Evolutionary conservation across 768 basidiomycete genomes (phyloP).

Genomic region (Auricularia sp.): DNA sequence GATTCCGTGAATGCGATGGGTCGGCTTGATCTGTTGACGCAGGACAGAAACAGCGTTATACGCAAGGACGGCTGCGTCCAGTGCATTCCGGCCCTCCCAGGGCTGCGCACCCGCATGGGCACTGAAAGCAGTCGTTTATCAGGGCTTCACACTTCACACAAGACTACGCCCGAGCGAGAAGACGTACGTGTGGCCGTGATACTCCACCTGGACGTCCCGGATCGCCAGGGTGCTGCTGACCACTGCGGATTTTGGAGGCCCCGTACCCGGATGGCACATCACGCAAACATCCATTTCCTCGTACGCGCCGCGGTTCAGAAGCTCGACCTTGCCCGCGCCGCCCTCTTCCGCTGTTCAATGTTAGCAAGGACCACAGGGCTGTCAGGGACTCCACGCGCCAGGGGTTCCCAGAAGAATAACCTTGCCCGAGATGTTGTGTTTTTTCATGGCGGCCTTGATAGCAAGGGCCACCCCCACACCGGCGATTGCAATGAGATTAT

Average conservation of each 20-base stretch:
- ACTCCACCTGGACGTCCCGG: conserved; percentile 59
- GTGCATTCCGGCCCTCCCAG: conserved; percentile 81
- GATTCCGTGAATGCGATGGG: conserved; percentile 69
- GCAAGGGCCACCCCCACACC: conserved; percentile 22
- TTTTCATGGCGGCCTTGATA: conserved; percentile 15
- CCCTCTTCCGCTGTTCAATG: conserved; percentile 82
- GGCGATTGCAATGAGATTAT: conserved; percentile 18
- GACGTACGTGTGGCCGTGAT: conserved; percentile 60
- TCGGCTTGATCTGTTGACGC: conserved; percentile 80
- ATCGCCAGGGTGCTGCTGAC: conserved; percentile 51
- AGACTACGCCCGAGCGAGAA: not conserved
- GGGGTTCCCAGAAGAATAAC: conserved; percentile 22
- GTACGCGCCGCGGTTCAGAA: conserved; percentile 71
- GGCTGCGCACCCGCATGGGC: conserved; percentile 75
- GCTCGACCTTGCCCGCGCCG: conserved; percentile 66
- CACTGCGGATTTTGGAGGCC: conserved; percentile 39
- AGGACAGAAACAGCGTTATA: conserved; percentile 72
- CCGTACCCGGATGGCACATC: conserved; percentile 66
- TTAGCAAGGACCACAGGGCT: conserved; percentile 25
- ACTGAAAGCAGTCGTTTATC: conserved; percentile 31
- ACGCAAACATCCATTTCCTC: conserved; percentile 71
- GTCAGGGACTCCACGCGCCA: conserved; percentile 15
- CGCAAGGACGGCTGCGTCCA: conserved; percentile 81
- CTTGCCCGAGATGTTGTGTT: conserved; percentile 17
- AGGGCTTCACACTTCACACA: conserved; percentile 16